phyloP scores from a whole-genome alignment of 2,329 filamentous ascomycete species.

The Aspergillus sp. region DNA sequence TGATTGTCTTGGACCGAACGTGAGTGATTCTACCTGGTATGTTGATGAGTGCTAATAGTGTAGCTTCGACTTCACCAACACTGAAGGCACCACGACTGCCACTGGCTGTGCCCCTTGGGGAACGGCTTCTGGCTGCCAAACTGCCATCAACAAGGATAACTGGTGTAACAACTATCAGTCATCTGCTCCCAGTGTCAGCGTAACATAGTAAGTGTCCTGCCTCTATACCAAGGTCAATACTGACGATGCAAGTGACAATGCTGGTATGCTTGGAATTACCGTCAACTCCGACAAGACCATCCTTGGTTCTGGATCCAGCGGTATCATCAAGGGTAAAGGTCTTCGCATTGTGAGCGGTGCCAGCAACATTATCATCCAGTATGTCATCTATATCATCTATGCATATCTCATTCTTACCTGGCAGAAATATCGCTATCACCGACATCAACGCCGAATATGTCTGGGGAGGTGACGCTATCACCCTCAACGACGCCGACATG shows the following conservation, averaged over 20 bases:
- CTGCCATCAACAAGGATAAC: conserved; percentile 56
- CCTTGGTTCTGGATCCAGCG: conserved; percentile 48
- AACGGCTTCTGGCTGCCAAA: conserved; percentile 50
- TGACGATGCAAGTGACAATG: conserved; percentile 39
- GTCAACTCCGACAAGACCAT: conserved; percentile 56
- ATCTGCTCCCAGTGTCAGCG: conserved; percentile 44
- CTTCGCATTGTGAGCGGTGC: conserved; percentile 44
- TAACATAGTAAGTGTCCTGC: conserved; percentile 17
- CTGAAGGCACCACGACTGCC: conserved; percentile 38
- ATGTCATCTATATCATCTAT: too few relatives aligned
- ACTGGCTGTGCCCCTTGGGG: conserved; percentile 58
- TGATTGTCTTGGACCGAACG: conserved; percentile 44
- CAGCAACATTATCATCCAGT: conserved; percentile 57
- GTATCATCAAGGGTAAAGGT: conserved; percentile 56
- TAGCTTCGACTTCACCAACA: conserved; percentile 11
- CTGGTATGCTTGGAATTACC: conserved; percentile 47
- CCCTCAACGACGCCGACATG: conserved; percentile 40
- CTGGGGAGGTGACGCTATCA: conserved; percentile 58
- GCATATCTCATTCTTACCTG: too few relatives aligned
- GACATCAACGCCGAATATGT: conserved; percentile 55
- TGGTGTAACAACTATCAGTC: conserved; percentile 59
- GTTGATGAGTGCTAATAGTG: too few relatives aligned
- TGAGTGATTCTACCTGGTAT: too few relatives aligned
- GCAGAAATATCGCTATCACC: conserved; percentile 48
- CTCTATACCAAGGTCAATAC: too few relatives aligned